phyloP scores from a whole-genome alignment of 2,329 filamentous ascomycete species.

The Penicillium sp. region DNA sequence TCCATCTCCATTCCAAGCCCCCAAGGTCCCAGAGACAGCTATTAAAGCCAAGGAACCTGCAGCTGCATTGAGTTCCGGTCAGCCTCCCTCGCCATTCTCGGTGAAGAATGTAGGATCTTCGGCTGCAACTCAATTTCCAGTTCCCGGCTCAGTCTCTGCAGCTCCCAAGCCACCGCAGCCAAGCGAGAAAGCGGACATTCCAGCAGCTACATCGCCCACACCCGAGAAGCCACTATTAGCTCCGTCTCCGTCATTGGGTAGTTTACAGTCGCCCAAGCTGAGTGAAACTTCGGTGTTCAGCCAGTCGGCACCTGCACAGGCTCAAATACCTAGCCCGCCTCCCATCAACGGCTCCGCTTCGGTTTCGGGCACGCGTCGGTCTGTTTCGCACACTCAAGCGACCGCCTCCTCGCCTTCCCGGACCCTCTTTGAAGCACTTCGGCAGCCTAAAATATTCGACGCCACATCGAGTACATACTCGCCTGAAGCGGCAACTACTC shows the following conservation, averaged over 20 bases:
- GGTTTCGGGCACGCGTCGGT: neutral
- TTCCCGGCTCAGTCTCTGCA: neutral
- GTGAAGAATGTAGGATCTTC: neutral
- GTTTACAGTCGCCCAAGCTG: neutral
- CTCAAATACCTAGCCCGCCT: neutral
- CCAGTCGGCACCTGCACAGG: neutral
- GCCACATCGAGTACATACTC: constrained; percentile 1
- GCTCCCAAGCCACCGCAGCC: neutral
- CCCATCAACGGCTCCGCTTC: neutral
- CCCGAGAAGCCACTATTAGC: neutral
- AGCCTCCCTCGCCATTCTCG: neutral
- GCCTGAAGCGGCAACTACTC: neutral
- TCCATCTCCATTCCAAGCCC: neutral
- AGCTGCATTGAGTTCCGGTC: neutral
- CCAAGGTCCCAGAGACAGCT: neutral
- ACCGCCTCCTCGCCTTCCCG: neutral
- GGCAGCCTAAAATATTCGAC: constrained; percentile 6
- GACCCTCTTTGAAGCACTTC: constrained; percentile 6
- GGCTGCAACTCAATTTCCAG: neutral
- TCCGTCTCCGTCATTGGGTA: neutral
- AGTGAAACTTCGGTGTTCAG: neutral
- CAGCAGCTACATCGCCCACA: neutral
- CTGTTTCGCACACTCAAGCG: neutral
- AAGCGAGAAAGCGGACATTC: neutral
- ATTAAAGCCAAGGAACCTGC: neutral